Evolutionary conservation across 805 yeast species (phyloP), one percentile per base, ranked within the genome.

Genomic region (Ogataea polymorpha): DNA sequence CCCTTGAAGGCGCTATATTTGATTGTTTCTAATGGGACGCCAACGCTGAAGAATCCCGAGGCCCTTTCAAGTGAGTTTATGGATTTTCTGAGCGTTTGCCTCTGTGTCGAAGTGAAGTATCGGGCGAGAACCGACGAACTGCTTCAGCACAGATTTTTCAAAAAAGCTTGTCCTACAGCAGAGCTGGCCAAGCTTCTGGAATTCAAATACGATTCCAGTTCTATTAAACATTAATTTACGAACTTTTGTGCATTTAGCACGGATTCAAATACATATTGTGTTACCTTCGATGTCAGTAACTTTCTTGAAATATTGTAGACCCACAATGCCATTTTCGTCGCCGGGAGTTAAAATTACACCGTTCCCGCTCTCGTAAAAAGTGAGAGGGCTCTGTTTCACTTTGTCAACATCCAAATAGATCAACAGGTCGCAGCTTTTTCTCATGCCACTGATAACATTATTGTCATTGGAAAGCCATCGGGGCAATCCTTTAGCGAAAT

Each of bases 21-120:
- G 62, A 93, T 93, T 71, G 96, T 96, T 5, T 88, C 96, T 0
- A 91, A 88, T 56, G 99, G 99, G 39, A 93, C 98, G 0, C 99
- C 99, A 16, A 81, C 82, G 51, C 71, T 93, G 59, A 89, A 90
- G 63, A 87, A 89, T 56, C 89, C 91, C 2, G 88, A 81, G 41
- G 54, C 70, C 27, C 68, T 93, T 45, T 80, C 91, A 8, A 72
- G 80, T 43, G 79, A 82, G 24, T 83, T 95, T 44, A 88, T 86
- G 69, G 80, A 85, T 58, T 93, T 93, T 60, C 72, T 93, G 61
- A 80, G 90, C 37, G 87, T 89, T 47, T 89, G 98, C 67, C 71
- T 93, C 18, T 88, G 96, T 65, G 98, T 91, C 26, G 98, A 95
- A 62, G 96, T 89, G 31, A 77, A 85, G 54, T 84, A 83, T 57